phyloP scores from a whole-genome alignment of 2,329 filamentous ascomycete genomes.

The Ophiosphaerella korrae region DNA sequence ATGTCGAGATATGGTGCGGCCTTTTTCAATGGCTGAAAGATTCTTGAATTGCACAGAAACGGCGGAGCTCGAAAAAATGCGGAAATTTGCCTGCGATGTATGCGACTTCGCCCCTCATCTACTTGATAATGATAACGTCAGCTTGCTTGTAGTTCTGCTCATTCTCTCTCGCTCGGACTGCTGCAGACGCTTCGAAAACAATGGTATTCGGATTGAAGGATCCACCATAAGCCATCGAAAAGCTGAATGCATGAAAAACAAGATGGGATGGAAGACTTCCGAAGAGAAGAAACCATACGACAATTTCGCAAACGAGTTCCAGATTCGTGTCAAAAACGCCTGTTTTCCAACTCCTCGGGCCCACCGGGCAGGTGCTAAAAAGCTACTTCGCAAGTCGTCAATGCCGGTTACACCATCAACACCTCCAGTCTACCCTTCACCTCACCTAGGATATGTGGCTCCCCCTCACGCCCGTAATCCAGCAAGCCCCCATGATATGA shows the following conservation, averaged over 20 bases:
- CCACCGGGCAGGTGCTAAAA: constrained; percentile 22
- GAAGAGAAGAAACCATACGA: constrained; percentile 45
- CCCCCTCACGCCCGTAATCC: constrained; percentile 22
- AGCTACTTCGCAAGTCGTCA: constrained; percentile 25
- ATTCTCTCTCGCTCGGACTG: constrained; percentile 44
- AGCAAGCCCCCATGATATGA: constrained; percentile 9
- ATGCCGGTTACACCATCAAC: constrained; percentile 16
- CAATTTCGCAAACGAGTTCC: constrained; percentile 41
- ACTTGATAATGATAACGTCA: constrained; percentile 47
- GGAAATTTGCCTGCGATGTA: constrained; percentile 41
- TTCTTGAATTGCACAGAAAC: constrained; percentile 41
- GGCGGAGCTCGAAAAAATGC: constrained; percentile 38
- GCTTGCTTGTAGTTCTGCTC: constrained; percentile 42
- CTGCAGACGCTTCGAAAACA: constrained; percentile 42
- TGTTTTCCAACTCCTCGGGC: constrained; percentile 36
- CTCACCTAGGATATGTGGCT: constrained; percentile 26
- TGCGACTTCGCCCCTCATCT: constrained; percentile 47
- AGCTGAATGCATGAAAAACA: constrained; percentile 46
- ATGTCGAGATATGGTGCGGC: constrained; percentile 42
- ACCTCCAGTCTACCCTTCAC: constrained; percentile 13
- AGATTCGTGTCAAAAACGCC: constrained; percentile 44
- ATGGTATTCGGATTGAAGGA: constrained; percentile 46
- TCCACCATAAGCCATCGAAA: constrained; percentile 47
- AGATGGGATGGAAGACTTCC: constrained; percentile 40
- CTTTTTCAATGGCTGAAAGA: constrained; percentile 41